Conservation (phyloP, 768 basidiomycete genomes). For the Coprinopsis sp. region DNA sequence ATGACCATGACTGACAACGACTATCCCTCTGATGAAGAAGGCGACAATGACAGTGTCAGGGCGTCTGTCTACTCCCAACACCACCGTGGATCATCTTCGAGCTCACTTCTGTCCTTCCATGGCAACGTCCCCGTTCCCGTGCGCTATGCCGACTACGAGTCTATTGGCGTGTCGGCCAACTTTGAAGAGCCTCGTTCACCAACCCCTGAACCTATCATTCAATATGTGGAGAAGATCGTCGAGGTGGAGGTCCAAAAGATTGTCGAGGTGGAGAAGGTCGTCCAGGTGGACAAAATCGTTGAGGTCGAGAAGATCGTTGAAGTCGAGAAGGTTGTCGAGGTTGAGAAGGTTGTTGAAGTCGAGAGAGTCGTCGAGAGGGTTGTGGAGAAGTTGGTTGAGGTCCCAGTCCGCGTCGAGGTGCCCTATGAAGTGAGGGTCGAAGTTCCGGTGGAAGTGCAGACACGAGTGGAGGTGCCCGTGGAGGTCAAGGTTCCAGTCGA, state of each 20-base stretch:
- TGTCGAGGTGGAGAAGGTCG: conserved; percentile 6
- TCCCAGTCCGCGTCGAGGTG: conserved; percentile 7
- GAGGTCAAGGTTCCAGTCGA: conserved; percentile 11
- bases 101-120: conserved; percentile 32
- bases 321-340: conserved; percentile 32
- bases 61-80: conserved; percentile 41
- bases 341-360: conserved; percentile 11
- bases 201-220: conserved; percentile 31
- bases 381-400: conserved; percentile 6
- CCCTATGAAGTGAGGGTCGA: conserved; percentile 6
- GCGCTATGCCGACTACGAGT: conserved; percentile 43
- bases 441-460: conserved; percentile 11
- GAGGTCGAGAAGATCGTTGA: conserved; percentile 4
- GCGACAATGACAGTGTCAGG: conserved; percentile 73
- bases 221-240: too few species aligned
- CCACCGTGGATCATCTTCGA: conserved; percentile 18
- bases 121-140: conserved; percentile 17
- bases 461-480: conserved; percentile 8
- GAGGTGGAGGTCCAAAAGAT: conserved; percentile 5
- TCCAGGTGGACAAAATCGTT: conserved; percentile 7
- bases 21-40: conserved; percentile 47
- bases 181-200: conserved; percentile 21
- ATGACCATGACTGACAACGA: conserved; percentile 68
- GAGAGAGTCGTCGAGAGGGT: conserved; percentile 6
- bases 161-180: conserved; percentile 37